A percentile compares a stretch with the other conserved stretches of the same genome.
Conservation (phyloP, 129 eudicot genomes). For the Flaveria trinervia region DNA sequence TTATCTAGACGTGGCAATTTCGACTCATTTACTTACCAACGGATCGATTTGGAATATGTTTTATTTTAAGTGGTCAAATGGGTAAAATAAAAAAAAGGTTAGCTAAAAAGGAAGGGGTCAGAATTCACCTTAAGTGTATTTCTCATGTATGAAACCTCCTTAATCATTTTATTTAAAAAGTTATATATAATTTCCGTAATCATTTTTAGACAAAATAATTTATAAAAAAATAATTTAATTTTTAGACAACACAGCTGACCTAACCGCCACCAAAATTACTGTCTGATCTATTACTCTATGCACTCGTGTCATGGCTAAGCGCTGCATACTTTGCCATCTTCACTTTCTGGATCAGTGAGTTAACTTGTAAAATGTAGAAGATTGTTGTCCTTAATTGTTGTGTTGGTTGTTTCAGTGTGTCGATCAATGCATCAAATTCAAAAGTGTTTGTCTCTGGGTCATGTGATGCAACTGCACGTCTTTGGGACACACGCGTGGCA, state of each 20-base stretch:
- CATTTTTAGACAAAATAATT: too few species aligned
- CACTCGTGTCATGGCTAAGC: background rate
- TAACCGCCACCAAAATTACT: background rate
- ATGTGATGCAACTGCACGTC: conserved; percentile 82
- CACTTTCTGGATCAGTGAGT: background rate
- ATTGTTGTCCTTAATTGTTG: background rate
- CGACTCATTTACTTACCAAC: background rate
- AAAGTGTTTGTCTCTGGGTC: conserved; percentile 92
- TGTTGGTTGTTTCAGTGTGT: conserved; percentile 55
- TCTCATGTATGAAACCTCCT: background rate
- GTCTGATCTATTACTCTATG: background rate
- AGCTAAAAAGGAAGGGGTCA: background rate
- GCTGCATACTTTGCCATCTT: conserved; percentile 1
- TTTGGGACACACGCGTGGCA: conserved; percentile 97
- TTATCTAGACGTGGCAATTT: background rate
- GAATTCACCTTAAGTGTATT: background rate
- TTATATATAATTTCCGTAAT: too few species aligned
- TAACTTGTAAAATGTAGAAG: background rate
- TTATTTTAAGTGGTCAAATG: background rate
- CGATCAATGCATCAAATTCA: conserved; percentile 72
- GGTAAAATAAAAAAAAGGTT: background rate
- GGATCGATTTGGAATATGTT: background rate
- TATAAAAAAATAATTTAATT: background rate
- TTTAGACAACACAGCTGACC: background rate
- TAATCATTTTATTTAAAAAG: background rate